Conservation (phyloP, 1,284 basidiomycete species). For the Neonothopanus nambi region DNA sequence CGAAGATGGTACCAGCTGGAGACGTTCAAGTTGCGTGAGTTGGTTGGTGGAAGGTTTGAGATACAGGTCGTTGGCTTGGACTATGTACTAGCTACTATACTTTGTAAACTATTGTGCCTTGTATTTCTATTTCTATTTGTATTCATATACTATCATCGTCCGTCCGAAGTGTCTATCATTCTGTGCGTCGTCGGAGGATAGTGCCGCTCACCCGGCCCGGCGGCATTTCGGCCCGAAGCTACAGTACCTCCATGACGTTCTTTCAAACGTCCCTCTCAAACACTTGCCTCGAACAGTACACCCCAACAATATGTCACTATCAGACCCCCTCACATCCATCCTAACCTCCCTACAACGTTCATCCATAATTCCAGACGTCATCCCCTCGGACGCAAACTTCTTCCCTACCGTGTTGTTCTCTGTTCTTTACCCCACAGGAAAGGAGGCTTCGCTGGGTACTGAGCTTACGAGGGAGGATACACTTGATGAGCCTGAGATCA, state of each 20-base stretch:
- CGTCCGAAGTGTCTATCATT: too few relatives aligned
- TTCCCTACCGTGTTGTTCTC: slow-evolving; percentile 54
- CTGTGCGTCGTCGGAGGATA: too few relatives aligned
- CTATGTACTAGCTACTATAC: too few relatives aligned
- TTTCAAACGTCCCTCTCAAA: background rate
- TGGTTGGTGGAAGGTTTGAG: too few relatives aligned
- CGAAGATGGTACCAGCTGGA: background rate
- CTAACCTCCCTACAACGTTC: slow-evolving; percentile 38
- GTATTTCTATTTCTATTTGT: too few relatives aligned
- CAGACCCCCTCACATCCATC: slow-evolving; percentile 43
- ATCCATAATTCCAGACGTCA: slow-evolving; percentile 57
- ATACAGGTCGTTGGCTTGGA: too few relatives aligned
- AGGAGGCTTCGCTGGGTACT: slow-evolving; percentile 51
- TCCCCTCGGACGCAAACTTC: slow-evolving; percentile 43
- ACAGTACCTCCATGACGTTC: too few relatives aligned
- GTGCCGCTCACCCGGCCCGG: too few relatives aligned
- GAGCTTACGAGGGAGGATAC: slow-evolving; percentile 48
- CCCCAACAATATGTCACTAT: background rate
- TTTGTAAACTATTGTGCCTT: too few relatives aligned
- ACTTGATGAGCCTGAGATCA: slow-evolving; percentile 51
- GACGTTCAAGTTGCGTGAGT: background rate
- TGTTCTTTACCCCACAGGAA: slow-evolving; percentile 49
- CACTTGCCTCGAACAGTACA: too few relatives aligned
- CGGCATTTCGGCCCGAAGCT: too few relatives aligned
- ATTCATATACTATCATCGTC: too few relatives aligned